A percentile compares a stretch with the other conserved stretches of the same genome.
phyloP scores from a whole-genome alignment of 2,329 filamentous ascomycete species.

The Fusarium falciforme region DNA sequence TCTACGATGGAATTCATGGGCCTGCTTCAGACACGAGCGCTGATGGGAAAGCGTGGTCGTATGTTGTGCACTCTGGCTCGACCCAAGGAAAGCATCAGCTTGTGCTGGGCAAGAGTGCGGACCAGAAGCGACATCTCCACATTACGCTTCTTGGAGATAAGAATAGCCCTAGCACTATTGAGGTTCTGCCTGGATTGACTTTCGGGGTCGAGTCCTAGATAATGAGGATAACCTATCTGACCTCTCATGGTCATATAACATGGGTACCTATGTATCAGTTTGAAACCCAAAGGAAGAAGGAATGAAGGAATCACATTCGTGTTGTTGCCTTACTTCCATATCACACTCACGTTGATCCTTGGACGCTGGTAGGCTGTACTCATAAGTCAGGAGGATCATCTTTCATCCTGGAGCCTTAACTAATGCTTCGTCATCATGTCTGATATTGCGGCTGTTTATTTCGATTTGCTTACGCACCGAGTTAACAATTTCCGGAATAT shows the following conservation, averaged over 20 bases:
- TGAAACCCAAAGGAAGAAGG: neutral
- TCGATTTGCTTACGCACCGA: neutral
- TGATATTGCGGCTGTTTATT: neutral
- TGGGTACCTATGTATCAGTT: neutral
- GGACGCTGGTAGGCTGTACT: neutral
- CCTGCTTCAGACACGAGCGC: rapidly evolving
- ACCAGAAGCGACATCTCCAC: neutral
- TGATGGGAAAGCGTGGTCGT: neutral
- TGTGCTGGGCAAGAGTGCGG: neutral
- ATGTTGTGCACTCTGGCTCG: constrained; percentile 22
- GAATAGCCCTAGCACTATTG: neutral
- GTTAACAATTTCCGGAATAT: neutral
- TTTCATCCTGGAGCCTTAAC: neutral
- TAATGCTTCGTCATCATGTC: neutral
- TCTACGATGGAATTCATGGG: constrained; percentile 24
- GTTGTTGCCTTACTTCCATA: neutral
- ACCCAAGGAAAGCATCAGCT: constrained; percentile 6
- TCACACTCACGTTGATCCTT: neutral
- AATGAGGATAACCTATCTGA: neutral
- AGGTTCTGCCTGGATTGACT: constrained; percentile 15
- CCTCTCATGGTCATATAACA: neutral
- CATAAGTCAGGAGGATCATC: neutral
- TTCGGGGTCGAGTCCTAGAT: constrained; percentile 2
- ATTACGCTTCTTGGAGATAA: constrained; percentile 2
- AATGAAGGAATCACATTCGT: neutral